Evolutionary conservation across 352 stramenopile genomes (phyloP), one percentile per base, ranked within the genome.

Genomic region (Phytophthora melonis): DNA sequence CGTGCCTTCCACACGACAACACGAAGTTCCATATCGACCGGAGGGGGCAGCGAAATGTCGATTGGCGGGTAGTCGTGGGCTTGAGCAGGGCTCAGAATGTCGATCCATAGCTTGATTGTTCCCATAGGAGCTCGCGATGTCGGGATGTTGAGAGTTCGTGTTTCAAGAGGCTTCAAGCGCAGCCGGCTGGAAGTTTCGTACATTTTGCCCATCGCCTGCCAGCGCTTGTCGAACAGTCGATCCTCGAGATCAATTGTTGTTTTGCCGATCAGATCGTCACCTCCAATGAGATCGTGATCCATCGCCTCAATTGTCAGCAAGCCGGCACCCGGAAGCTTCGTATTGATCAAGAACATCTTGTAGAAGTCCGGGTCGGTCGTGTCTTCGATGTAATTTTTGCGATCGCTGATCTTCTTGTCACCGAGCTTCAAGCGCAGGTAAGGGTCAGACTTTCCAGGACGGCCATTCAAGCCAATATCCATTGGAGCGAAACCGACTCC

Each of bases 161-260:
- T 90, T 77, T 96, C 89, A 1, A 96, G 70, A 0, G 89, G 89
- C 75, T 96, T 96, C 49, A 91, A 63, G 0, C 77, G 75, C 23
- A 93, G 65, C 10, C 89, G 87, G 68, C 83, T 90, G 19, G 79
- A 82, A 0, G 89, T 95, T 69, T 94, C 83, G 71, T 93, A 97
- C 72, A 97, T 84, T 66, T 92, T 88, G 19, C 93, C 92, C 66
- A 98, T 84, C 1, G 85, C 78, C 53, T 97, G 89, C 93, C 93
- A 98, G 50, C 89, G 73, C 62, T 83, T 81, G 66, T 98, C 90
- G 72, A 98, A 98, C 78, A 97, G 79, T 13, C 95, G 89, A 72
- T 98, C 95, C 67, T 98, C 95, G 0, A 98, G 72, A 64, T 98
- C 95, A 67, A 98, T 98, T 0, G 80, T 90, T n/a, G 95, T 98